A percentile compares a stretch with the other conserved stretches of the same genome.
These are phyloP conservation scores for Thelephora aurantiotincta DNA, from an alignment of 768 basidiomycete genomes.

Conservation along the genomic window DNA sequence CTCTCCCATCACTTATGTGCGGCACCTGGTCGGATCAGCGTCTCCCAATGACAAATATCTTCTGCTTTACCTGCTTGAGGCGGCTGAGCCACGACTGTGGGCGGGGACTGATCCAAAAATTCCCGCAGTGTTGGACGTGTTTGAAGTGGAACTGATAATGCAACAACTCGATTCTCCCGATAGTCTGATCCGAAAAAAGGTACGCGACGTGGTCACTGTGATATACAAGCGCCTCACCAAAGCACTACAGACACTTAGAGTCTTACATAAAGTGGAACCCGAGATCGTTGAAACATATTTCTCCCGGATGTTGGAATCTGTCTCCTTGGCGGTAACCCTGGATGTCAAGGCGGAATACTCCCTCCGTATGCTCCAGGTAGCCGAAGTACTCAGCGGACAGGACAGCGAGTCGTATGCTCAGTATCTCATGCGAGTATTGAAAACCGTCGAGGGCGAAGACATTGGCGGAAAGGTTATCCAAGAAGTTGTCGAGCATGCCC, in stretches of 20 bases:
- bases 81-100: slow-evolving; percentile 47
- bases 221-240: background rate
- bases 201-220: slow-evolving; percentile 14
- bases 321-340: slow-evolving; percentile 20
- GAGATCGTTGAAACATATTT: slow-evolving; percentile 44
- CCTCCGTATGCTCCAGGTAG: slow-evolving; percentile 38
- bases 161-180: slow-evolving; percentile 50
- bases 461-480: slow-evolving; percentile 33
- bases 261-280: slow-evolving; percentile 44
- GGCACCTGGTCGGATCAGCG: slow-evolving; percentile 40
- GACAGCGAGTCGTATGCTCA: slow-evolving; percentile 49
- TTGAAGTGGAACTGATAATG: slow-evolving; percentile 67
- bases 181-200: slow-evolving; percentile 40
- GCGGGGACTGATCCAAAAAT: slow-evolving; percentile 42
- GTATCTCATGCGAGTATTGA: slow-evolving; percentile 28
- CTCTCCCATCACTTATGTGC: slow-evolving; percentile 30
- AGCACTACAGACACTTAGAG: slow-evolving; percentile 36
- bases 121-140: slow-evolving; percentile 44
- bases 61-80: slow-evolving; percentile 51
- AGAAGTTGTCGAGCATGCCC: slow-evolving; percentile 37
- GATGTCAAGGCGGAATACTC: slow-evolving; percentile 28
- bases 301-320: slow-evolving; percentile 24
- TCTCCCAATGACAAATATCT: slow-evolving; percentile 49
- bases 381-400: slow-evolving; percentile 28
- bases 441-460: slow-evolving; percentile 20